Percentiles rank a stretch among this genome's conserved stretches.
These are phyloP conservation scores for Pleurozium schreberi DNA, from an alignment of 225 moss, liverwort and hornwort genomes.

Conservation along the genomic window DNA sequence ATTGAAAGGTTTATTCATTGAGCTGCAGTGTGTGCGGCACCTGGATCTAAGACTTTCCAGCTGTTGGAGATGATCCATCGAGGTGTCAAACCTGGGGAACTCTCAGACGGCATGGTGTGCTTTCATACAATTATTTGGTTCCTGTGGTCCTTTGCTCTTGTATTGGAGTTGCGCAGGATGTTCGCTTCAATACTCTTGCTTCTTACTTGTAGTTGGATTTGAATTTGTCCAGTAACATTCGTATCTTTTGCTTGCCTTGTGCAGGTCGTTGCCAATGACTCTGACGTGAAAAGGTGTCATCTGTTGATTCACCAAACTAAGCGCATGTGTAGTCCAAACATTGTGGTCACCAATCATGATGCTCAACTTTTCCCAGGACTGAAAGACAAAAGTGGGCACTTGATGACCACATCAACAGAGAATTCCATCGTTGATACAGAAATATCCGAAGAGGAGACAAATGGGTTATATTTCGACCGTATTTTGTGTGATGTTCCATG, in stretches of 20 bases:
- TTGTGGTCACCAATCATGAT: conserved; percentile 89
- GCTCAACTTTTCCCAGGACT: conserved; percentile 86
- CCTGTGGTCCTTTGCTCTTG: background rate
- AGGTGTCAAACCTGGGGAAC: conserved; percentile 52
- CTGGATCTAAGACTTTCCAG: conserved; percentile 94
- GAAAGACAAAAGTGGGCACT: conserved; percentile 32
- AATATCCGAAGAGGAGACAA: conserved; percentile 30
- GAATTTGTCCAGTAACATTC: background rate
- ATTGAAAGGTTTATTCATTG: background rate
- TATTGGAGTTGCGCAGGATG: background rate
- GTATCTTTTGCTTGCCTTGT: background rate
- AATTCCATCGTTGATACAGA: background rate
- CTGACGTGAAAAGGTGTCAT: conserved; percentile 87
- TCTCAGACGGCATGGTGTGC: conserved; percentile 74
- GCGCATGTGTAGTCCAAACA: conserved; percentile 96
- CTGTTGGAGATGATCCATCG: conserved; percentile 87
- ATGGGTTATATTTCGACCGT: conserved; percentile 63
- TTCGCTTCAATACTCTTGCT: background rate
- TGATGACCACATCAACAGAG: background rate
- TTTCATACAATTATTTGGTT: background rate
- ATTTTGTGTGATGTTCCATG: conserved; percentile 88
- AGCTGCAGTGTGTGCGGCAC: conserved; percentile 85
- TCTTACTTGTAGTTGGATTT: background rate
- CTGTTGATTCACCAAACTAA: conserved; percentile 88
- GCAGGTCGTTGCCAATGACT: conserved; percentile 86